Conservation (phyloP, 106 monocot species). For the Allium sativum region DNA sequence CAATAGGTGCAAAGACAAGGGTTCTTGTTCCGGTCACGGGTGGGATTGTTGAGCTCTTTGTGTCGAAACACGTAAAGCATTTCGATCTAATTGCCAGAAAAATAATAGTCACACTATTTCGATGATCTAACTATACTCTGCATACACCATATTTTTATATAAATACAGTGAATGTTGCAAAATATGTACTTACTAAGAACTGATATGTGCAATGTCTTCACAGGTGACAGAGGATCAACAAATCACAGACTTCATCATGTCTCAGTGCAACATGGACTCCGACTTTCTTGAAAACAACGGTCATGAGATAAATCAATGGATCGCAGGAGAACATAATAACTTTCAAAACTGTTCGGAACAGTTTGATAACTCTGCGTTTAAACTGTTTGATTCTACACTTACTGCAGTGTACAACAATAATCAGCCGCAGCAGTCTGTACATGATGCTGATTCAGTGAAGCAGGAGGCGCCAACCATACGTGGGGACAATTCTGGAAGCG, state of each 20-base stretch:
- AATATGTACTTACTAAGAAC: not conserved
- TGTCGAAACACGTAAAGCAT: constrained; percentile 38
- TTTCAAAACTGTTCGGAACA: constrained; percentile 20
- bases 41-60: constrained; percentile 53
- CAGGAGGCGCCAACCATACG: constrained; percentile 20
- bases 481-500: constrained; percentile 33
- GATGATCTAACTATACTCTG: constrained; percentile 23
- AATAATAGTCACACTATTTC: constrained; percentile 11
- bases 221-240: constrained; percentile 55
- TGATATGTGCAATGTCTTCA: not conserved
- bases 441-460: constrained; percentile 6
- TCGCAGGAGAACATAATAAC: not conserved
- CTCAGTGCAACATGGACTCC: constrained; percentile 21
- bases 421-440: constrained; percentile 2
- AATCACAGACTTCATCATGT: constrained; percentile 38
- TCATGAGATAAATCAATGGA: constrained; percentile 1
- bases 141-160: not conserved
- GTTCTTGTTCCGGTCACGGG: constrained; percentile 46
- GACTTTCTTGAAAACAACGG: not conserved
- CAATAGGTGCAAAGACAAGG: constrained; percentile 30
- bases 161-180: constrained; percentile 14
- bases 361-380: constrained; percentile 26
- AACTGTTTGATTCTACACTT: constrained; percentile 18
- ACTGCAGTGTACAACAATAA: not conserved
- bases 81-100: not conserved